Evolutionary conservation across 2,329 filamentous ascomycete species (phyloP).

Genomic region (Xylariales sp.): DNA sequence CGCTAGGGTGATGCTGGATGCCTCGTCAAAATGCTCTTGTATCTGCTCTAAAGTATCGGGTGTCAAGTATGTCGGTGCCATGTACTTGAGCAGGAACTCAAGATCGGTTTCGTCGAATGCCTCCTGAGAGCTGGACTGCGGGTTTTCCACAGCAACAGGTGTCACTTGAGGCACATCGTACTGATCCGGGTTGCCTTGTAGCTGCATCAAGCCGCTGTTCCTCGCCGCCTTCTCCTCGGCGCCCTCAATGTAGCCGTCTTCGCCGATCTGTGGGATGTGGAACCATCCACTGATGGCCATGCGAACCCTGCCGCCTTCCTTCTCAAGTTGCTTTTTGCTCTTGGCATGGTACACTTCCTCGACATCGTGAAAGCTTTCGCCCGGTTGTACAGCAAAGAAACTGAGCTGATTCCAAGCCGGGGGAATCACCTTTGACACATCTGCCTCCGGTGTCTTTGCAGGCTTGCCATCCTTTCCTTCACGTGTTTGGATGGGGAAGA

Average conservation of each 20-base stretch:
- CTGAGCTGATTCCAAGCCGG: slow-evolving; percentile 96
- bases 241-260: slow-evolving; percentile 85
- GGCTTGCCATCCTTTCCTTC: slow-evolving; percentile 66
- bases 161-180: slow-evolving; percentile 74
- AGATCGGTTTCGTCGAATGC: slow-evolving; percentile 73
- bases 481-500: slow-evolving; percentile 69
- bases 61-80: slow-evolving; percentile 84
- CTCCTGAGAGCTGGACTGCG: slow-evolving; percentile 40
- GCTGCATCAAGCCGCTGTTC: slow-evolving; percentile 85
- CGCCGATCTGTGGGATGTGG: slow-evolving; percentile 91
- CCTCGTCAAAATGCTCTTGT: slow-evolving; percentile 71
- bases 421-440: slow-evolving; percentile 77
- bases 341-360: slow-evolving; percentile 87
- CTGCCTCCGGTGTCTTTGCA: slow-evolving; percentile 74
- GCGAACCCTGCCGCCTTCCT: slow-evolving; percentile 71
- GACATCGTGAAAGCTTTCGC: slow-evolving; percentile 98
- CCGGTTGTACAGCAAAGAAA: slow-evolving; percentile 96
- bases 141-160: slow-evolving; percentile 42
- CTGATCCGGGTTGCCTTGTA: slow-evolving; percentile 85
- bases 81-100: slow-evolving; percentile 85
- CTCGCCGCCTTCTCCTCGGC: slow-evolving; percentile 81
- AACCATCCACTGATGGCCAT: slow-evolving; percentile 99
- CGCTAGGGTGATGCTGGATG: slow-evolving; percentile 78
- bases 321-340: slow-evolving; percentile 54
- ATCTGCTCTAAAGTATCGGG: slow-evolving; percentile 86